These are phyloP conservation scores for Circinella minor DNA, from an alignment of 371 early-diverging fungal genomes.

Conservation along the genomic window DNA sequence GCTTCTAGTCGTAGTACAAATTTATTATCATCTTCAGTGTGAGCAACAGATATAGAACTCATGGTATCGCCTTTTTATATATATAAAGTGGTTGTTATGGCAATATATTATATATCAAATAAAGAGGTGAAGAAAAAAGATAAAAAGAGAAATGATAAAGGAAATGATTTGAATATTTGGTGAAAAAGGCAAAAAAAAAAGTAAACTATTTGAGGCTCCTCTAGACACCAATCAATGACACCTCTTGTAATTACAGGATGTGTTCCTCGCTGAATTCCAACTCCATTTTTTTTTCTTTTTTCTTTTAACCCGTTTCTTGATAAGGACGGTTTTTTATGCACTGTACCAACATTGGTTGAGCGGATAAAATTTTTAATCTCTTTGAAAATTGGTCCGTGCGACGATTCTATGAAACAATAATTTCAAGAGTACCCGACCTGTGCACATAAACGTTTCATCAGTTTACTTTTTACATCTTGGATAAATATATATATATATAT, in stretches of 20 bases:
- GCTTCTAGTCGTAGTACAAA: background rate
- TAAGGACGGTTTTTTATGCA: conserved; percentile 1
- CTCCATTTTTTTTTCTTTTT: background rate
- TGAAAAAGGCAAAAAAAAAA: conserved; percentile 14
- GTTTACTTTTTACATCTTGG: too few relatives aligned
- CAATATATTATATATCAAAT: background rate
- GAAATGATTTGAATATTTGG: background rate
- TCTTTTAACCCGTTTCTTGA: background rate
- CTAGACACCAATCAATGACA: conserved; percentile 3
- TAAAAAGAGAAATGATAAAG: background rate
- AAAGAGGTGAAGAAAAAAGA: background rate
- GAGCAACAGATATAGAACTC: background rate
- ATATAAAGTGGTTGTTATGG: background rate
- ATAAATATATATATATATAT: too few relatives aligned
- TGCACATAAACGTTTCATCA: too few relatives aligned
- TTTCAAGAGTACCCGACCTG: too few relatives aligned
- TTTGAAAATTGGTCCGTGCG: too few relatives aligned
- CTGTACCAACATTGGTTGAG: background rate
- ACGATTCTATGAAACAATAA: too few relatives aligned
- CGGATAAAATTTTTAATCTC: too few relatives aligned
- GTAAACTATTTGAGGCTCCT: background rate
- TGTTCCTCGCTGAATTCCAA: background rate
- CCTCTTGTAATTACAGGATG: conserved; percentile 7
- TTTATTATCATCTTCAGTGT: background rate
- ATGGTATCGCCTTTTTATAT: background rate